A percentile compares a stretch with the other conserved stretches of the same genome.
Conservation (phyloP, 306 rosid genomes). For the Acacia acuminata region DNA sequence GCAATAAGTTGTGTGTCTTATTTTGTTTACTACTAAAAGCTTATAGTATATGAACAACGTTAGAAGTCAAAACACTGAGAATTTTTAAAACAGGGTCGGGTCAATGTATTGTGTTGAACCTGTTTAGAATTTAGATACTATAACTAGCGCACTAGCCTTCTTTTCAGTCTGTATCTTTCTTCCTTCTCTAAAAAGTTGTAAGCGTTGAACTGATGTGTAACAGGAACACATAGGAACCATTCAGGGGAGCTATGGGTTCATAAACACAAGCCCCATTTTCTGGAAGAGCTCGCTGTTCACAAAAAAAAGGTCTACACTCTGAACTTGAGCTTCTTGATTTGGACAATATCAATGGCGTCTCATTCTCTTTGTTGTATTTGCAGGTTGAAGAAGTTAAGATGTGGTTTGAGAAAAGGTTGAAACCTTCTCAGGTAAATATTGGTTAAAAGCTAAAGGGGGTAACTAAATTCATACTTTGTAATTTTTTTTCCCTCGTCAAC, state of each 20-base stretch:
- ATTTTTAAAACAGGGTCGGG: not conserved
- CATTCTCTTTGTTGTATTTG: conserved; percentile 24
- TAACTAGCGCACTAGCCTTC: not conserved
- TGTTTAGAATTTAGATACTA: not conserved
- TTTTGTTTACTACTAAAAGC: not conserved
- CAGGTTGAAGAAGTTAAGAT: conserved; percentile 81
- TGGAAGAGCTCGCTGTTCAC: conserved; percentile 88
- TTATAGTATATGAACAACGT: not conserved
- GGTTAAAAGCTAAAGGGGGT: conserved; percentile 1
- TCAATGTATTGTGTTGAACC: not conserved
- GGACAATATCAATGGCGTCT: conserved; percentile 15
- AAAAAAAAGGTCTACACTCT: conserved; percentile 69
- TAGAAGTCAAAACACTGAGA: conserved; percentile 10
- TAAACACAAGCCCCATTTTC: conserved; percentile 70
- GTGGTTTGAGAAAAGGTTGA: conserved; percentile 85
- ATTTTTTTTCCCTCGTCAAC: not conserved
- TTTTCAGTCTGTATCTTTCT: conserved; percentile 1
- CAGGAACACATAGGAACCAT: conserved; percentile 50
- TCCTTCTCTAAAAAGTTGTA: conserved; percentile 13
- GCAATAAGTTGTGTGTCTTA: not conserved
- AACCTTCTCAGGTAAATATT: conserved; percentile 62
- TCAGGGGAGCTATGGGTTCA: conserved; percentile 77
- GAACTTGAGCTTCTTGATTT: conserved; percentile 20
- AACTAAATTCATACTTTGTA: not conserved
- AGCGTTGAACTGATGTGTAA: conserved; percentile 22